These are phyloP conservation scores for Vicia faba DNA, from an alignment of 306 rosid species.

Conservation along the genomic window DNA sequence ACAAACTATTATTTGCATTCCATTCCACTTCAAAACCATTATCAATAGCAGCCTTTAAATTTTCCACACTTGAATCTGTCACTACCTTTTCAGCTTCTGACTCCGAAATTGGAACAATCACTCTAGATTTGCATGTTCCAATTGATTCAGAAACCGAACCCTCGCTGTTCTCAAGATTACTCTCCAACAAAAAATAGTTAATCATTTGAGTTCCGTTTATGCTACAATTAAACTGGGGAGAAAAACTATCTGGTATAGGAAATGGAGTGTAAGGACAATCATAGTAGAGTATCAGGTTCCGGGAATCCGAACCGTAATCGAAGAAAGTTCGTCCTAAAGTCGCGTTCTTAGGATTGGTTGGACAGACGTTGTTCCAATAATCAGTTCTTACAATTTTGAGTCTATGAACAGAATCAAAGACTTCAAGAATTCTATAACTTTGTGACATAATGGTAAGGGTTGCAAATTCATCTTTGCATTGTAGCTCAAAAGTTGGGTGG, in stretches of 20 bases:
- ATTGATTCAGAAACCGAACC: neutral
- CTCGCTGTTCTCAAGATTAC: neutral
- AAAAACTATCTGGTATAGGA: neutral
- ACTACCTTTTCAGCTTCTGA: slow-evolving; percentile 30
- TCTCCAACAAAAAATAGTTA: slow-evolving; percentile 37
- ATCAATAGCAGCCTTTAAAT: slow-evolving; percentile 39
- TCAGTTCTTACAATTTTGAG: slow-evolving; percentile 49
- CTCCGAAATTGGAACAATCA: slow-evolving; percentile 38
- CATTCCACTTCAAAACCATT: slow-evolving; percentile 54
- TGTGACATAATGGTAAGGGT: slow-evolving; percentile 20
- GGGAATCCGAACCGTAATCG: slow-evolving; percentile 17
- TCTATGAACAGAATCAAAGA: slow-evolving; percentile 8
- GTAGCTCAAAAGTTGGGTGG: slow-evolving; percentile 51
- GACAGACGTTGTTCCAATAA: slow-evolving; percentile 47
- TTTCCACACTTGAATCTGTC: slow-evolving; percentile 1
- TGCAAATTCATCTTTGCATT: slow-evolving; percentile 41
- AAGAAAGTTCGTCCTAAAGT: slow-evolving; percentile 32
- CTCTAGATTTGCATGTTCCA: slow-evolving; percentile 36
- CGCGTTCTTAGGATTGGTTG: slow-evolving; percentile 25
- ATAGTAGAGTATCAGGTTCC: slow-evolving; percentile 46
- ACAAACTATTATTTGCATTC: slow-evolving; percentile 46
- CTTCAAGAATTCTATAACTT: slow-evolving; percentile 42
- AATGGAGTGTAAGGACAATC: slow-evolving; percentile 33
- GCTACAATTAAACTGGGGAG: slow-evolving; percentile 45
- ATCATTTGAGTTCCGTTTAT: neutral